Evolutionary conservation across 768 basidiomycete species (phyloP), one percentile per base, ranked within the genome.

Genomic region (Peribolospora kevripleyi): DNA sequence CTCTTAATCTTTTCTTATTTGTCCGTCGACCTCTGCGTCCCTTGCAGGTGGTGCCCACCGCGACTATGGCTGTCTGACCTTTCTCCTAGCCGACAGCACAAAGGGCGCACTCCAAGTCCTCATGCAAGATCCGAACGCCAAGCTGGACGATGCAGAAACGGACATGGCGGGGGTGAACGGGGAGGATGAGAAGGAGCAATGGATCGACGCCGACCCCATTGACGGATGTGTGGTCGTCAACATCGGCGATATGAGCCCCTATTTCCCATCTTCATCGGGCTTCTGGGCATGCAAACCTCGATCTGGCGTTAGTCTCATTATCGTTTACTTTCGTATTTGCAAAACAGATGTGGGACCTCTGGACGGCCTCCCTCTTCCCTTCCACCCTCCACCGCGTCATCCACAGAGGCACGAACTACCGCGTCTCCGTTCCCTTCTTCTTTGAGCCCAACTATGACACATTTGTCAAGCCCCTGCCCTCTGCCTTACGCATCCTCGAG

Each of bases 1-100:
- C 25, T 25, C 25, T 25, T 25, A 25, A 25, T 25, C 25, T 25
- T 25, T 25, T 25, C 25, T 25, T 25, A 25, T 25, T 25, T 25
- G 25, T 25, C 25, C 25, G 25, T 25, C 1, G 25, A 25, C 25
- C 25, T 25, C 25, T 25, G 25, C 25, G 25, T 25, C 25, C 25
- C 25, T 25, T 25, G 25, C 2, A 2, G 9, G 39, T 52, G 11
- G 2, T 53, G 7, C 25, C 42, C 46, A 40, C 66, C 83, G 81
- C 65, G 87, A 91, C 65, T 93, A 91, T 61, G 88, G 88, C 37
- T 88, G 84, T 67, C 66, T 85, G 59, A 90, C 87, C 79, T 77
- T 93, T 61, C 70, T 91, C n/a, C 76, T 79, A 62, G 77, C 84
- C 40, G 87, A 90, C 65, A 75, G 80, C 3, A 87, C 82, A 0